Evolutionary conservation across 768 basidiomycete species (phyloP), one percentile per base, ranked within the genome.

Genomic region (Ephemerocybe angulata): DNA sequence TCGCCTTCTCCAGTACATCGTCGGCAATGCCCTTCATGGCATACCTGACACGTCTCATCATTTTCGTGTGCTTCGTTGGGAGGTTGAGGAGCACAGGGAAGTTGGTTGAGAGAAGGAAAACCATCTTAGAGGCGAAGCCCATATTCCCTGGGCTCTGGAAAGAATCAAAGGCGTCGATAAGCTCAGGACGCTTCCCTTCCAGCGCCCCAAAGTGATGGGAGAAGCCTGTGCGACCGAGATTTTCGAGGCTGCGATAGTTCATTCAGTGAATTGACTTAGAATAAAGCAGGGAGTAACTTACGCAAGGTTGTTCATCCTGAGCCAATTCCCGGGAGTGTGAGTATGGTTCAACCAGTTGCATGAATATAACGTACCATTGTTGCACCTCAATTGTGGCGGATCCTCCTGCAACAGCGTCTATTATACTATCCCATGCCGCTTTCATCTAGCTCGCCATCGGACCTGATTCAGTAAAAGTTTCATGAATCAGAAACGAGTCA

Each of bases 201-300:
- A 85, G 70, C 0, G 78, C 65, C 13, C 76, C 75, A 57, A 86
- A 86, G 60, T 83, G 70, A 58, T 85, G 78, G 4, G 79, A 77
- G 53, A 85, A 85, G 0, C 82, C 81, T 7, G 80, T 81, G 31
- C 84, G 78, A 13, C 84, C 82, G 52, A 85, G 72, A 1, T 71
- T 76, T 58, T 86, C 84, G 4, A 85, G 68, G 44, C 4, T 13
- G 24, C 3, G 27, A 30, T 22, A 24, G 43, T 35, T 19, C 24
- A 19, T 19, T 3, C 21, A 35, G 33, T 27, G 13, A 1, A 31
- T 19, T 13, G 28, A 22, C 6, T 21, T 6, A 29, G 15, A 25
- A 12, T 12, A 7, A 11, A 13, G 22, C 4, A 22, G 6, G 27
- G 4, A 11, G 8, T 3, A 17, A 62, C 70, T 44, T 61, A 75